Percentiles rank a stretch among this genome's conserved stretches.
Evolutionary conservation across 306 rosid genomes (phyloP).

Genomic region (Adenanthera pavonina): DNA sequence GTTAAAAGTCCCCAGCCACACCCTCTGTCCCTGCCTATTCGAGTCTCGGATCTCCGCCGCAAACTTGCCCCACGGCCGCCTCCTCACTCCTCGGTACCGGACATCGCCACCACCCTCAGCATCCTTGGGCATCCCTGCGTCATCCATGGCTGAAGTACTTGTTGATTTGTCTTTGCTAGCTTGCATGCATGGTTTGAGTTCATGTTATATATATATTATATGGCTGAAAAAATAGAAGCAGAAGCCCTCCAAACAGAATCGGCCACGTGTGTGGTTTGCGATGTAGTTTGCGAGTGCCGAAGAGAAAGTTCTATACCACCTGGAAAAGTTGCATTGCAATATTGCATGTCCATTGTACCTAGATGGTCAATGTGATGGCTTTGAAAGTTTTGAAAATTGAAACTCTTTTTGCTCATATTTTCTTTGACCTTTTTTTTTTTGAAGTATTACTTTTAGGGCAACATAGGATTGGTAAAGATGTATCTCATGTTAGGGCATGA

Average conservation of each 20-base stretch:
- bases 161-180: neutral
- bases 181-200: slow-evolving; percentile 40
- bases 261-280: neutral
- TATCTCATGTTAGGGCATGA: too few relatives aligned
- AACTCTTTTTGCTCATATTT: too few relatives aligned
- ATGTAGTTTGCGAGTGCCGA: neutral
- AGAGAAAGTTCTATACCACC: neutral
- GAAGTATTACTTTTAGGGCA: too few relatives aligned
- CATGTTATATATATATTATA: neutral
- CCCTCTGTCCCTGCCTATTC: neutral
- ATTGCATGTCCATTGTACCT: slow-evolving; percentile 48
- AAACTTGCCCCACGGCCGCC: slow-evolving; percentile 9
- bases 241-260: neutral
- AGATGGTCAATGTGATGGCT: slow-evolving; percentile 64
- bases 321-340: slow-evolving; percentile 13
- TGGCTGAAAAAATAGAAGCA: neutral
- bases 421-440: too few relatives aligned
- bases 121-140: neutral
- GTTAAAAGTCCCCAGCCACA: slow-evolving; percentile 1
- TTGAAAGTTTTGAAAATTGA: neutral
- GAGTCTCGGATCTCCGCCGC: slow-evolving; percentile 12
- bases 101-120: slow-evolving; percentile 38
- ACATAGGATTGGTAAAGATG: too few relatives aligned
- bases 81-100: slow-evolving; percentile 3
- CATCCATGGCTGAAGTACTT: neutral